phyloP scores from a whole-genome alignment of 2,329 filamentous ascomycete species.

The Cryphonectria parasitica region DNA sequence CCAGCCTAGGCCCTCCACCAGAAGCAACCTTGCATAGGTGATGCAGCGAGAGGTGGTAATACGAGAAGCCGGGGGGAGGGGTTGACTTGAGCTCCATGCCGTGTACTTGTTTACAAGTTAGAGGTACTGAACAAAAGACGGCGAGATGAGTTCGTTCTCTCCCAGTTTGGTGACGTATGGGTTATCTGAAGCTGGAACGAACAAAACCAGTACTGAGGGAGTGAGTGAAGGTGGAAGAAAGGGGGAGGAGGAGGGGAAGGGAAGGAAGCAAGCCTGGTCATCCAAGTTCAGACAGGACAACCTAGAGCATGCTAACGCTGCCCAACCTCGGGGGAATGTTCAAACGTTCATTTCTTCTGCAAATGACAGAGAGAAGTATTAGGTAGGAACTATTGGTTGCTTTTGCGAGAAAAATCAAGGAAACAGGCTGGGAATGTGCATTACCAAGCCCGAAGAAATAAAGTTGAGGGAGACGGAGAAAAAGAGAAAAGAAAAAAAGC shows the following conservation, averaged over 20 bases:
- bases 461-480: neutral
- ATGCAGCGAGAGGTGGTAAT: constrained; percentile 23
- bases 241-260: too few species aligned
- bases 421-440: neutral
- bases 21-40: constrained; percentile 15
- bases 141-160: neutral
- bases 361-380: neutral
- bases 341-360: neutral
- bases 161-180: neutral
- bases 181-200: neutral
- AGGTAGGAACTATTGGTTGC: too few species aligned
- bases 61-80: constrained; percentile 3
- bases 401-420: neutral
- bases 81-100: neutral
- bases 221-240: too few species aligned
- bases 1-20: constrained; percentile 11
- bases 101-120: neutral
- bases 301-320: neutral
- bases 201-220: neutral
- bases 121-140: neutral
- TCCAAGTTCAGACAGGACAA: neutral
- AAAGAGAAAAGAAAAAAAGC: too few species aligned
- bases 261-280: neutral
- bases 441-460: neutral
- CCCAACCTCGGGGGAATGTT: neutral